Percentiles rank a stretch among this genome's conserved stretches.
Conservation (phyloP, 2,329 filamentous ascomycete species). For the Aureobasidium namibiae region DNA sequence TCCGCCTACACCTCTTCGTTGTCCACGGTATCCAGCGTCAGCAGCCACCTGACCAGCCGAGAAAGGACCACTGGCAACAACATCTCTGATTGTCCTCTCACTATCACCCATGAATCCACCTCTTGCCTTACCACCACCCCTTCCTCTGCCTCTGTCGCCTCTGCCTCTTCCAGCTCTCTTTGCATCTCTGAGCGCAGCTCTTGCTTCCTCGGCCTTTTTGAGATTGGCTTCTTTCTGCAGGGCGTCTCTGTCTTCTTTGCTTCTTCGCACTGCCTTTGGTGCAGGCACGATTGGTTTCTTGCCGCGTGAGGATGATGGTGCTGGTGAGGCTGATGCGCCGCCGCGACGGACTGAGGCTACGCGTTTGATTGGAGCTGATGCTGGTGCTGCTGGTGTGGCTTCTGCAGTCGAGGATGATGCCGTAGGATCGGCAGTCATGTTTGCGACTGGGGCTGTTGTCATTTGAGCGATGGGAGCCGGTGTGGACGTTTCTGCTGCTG, state of each 20-base stretch:
- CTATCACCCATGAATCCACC: slow-evolving; percentile 36
- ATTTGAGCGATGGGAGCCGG: slow-evolving; percentile 12
- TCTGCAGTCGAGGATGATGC: background rate
- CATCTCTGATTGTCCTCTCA: slow-evolving; percentile 18
- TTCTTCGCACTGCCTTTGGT: slow-evolving; percentile 36
- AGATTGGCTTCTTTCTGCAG: slow-evolving; percentile 31
- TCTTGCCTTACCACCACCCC: slow-evolving; percentile 26
- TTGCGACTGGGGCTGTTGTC: slow-evolving; percentile 1
- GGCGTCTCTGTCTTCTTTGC: slow-evolving; percentile 36
- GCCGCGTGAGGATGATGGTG: slow-evolving; percentile 11
- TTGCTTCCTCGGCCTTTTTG: slow-evolving; percentile 28
- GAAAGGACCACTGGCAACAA: slow-evolving; percentile 35
- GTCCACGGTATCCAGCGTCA: slow-evolving; percentile 14
- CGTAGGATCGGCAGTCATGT: background rate
- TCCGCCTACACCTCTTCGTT: background rate
- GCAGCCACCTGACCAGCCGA: slow-evolving; percentile 25
- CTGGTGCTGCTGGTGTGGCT: background rate
- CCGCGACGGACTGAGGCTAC: slow-evolving; percentile 1
- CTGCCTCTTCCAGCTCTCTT: slow-evolving; percentile 23
- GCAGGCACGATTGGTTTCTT: slow-evolving; percentile 24
- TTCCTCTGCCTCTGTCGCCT: slow-evolving; percentile 22
- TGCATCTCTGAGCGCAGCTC: slow-evolving; percentile 19
- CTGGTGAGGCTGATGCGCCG: slow-evolving; percentile 11
- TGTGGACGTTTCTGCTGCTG: background rate
- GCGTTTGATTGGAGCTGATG: background rate